phyloP scores from a whole-genome alignment of 1,139 yeast species.

The Eremothecium cymbalariae region DNA sequence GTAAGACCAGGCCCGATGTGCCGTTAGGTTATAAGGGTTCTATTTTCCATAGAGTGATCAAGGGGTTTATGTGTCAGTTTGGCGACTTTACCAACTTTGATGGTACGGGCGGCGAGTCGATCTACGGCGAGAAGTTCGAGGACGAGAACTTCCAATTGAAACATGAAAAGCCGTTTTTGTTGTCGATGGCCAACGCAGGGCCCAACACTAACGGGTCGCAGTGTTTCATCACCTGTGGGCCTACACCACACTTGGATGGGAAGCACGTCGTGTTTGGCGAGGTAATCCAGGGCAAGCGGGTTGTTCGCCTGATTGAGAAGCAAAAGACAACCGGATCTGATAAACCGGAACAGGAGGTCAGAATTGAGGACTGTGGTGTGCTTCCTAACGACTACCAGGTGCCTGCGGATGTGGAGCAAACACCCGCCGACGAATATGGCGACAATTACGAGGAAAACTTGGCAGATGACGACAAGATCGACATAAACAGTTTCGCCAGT shows the following conservation, averaged over 20 bases:
- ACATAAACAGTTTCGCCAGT: slow-evolving; percentile 48
- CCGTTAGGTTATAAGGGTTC: slow-evolving; percentile 73
- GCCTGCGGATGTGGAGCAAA: slow-evolving; percentile 38
- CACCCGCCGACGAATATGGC: slow-evolving; percentile 63
- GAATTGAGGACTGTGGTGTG: slow-evolving; percentile 73
- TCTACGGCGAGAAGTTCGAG: slow-evolving; percentile 90
- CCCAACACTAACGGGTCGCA: slow-evolving; percentile 95
- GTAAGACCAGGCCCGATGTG: slow-evolving; percentile 45
- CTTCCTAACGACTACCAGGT: slow-evolving; percentile 49
- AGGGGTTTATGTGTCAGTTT: slow-evolving; percentile 89
- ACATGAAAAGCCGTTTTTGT: slow-evolving; percentile 78
- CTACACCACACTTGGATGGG: slow-evolving; percentile 80
- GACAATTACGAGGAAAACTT: slow-evolving; percentile 73
- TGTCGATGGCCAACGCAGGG: slow-evolving; percentile 96
- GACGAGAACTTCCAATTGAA: slow-evolving; percentile 76
- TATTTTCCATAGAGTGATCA: slow-evolving; percentile 85
- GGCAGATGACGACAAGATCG: slow-evolving; percentile 64
- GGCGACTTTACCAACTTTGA: slow-evolving; percentile 89
- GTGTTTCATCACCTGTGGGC: slow-evolving; percentile 81
- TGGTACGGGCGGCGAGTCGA: slow-evolving; percentile 93
- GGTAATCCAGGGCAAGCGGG: slow-evolving; percentile 72
- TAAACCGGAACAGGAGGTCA: slow-evolving; percentile 56
- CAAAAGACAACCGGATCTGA: slow-evolving; percentile 52
- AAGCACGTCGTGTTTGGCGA: slow-evolving; percentile 96
- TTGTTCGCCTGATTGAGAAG: slow-evolving; percentile 71